Base-by-base conservation (phyloP, 1,284 basidiomycete species). In the Schizophyllum amplum region DNA sequence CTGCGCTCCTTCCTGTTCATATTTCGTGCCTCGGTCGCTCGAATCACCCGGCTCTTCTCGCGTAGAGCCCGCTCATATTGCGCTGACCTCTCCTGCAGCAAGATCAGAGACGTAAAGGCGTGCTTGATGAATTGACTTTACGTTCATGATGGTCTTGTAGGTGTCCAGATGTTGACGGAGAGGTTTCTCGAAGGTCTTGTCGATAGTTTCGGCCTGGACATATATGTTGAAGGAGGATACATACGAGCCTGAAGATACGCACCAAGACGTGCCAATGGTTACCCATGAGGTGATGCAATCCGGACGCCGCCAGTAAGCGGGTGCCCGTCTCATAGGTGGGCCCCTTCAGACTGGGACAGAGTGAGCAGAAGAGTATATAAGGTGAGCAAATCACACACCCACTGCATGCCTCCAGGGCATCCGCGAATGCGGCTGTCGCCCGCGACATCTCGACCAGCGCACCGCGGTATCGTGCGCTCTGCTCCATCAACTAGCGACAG, bases 221-320 rank as follows among this genome's bases (percentile, higher is more conserved):
- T 17, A 23, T 21, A 50, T 33, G 53, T 47, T 5, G 17, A 26
- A 50, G 11, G 23, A 54, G 50, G 57, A 54, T 53, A 52, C 53
- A 47, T 50, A 46, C 51, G n/a, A 22, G 47, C 57, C 33, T 46
- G 21, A 55, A 57, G 60, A 52, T 20, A 69, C 83, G 61, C 62
- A 90, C 92, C 66, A 97, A 75, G 55, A 97, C 83, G 69, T 94
- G 92, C 79, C 91, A 93, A 65, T 96, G 92, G 70, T 96, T 96
- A 56, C 89, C 87, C 66, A 96, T 88, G 62, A 98, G 81, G 70
- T 94, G 92, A 70, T 97, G 93, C 54, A 97, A 74, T 1, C 94
- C 94, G 17, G 89, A 86, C n/a, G 90, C 85, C 27, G 90, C 91
- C 67, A 94, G 84, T 52, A 92, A 71, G 60, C 89, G 75, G 60